Percentiles rank a stretch among this genome's conserved stretches.
Evolutionary conservation across 495 filamentous ascomycete species (phyloP).

Genomic region (Talaromyces wortmannii): DNA sequence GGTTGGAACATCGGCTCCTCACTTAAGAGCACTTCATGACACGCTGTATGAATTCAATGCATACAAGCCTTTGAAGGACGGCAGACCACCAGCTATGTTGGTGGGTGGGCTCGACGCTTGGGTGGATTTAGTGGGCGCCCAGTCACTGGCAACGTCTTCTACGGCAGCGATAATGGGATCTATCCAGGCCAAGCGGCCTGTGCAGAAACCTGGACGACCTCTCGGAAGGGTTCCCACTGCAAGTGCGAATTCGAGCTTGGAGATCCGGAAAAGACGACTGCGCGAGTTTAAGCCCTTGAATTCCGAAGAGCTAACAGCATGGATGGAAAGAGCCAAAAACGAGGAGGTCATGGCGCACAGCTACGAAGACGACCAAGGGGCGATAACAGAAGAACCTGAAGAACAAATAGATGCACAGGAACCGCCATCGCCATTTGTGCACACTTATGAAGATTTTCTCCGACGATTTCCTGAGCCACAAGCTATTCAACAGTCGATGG

Average conservation of each 20-base stretch:
- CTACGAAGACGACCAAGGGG: conserved; percentile 31
- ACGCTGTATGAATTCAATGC: conserved; percentile 79
- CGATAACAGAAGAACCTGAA: conserved; percentile 25
- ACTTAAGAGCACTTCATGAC: conserved; percentile 64
- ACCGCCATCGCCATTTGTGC: conserved; percentile 39
- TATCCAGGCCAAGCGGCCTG: conserved; percentile 27
- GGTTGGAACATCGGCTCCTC: conserved; percentile 43
- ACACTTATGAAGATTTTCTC: conserved; percentile 67
- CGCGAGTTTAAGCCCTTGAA: conserved; percentile 54
- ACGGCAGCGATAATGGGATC: conserved; percentile 45
- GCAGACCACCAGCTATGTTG: conserved; percentile 65
- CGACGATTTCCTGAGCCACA: conserved; percentile 74
- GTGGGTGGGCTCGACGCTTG: conserved; percentile 80
- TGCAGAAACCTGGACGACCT: conserved; percentile 35
- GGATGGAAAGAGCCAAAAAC: conserved; percentile 52
- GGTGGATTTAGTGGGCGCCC: conserved; percentile 68
- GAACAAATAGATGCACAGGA: conserved; percentile 17
- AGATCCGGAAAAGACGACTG: conserved; percentile 48
- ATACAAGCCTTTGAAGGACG: conserved; percentile 61
- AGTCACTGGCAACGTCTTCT: conserved; percentile 53
- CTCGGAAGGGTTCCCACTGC: conserved; percentile 45
- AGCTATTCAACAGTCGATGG: conserved; percentile 71
- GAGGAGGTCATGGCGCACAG: conserved; percentile 43
- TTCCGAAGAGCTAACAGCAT: conserved; percentile 51
- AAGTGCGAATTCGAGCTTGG: conserved; percentile 44